Evolutionary conservation across 495 filamentous ascomycete genomes (phyloP).

Genomic region (Penicillium manginii): DNA sequence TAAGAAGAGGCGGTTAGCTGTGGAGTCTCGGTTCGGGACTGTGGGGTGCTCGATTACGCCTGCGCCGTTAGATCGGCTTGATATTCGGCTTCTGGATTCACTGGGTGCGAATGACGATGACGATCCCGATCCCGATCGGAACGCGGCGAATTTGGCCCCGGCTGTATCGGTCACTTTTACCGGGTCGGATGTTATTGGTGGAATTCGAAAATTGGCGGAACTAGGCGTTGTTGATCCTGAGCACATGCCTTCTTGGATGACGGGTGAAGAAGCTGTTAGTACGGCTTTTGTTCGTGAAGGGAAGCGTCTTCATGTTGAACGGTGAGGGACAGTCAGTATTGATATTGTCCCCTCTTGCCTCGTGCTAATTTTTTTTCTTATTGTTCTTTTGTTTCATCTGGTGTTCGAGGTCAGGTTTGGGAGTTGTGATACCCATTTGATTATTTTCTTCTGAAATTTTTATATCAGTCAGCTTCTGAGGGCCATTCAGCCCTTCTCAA

Average conservation of each 20-base stretch:
- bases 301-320: conserved; percentile 41
- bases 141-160: conserved; percentile 16
- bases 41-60: conserved; percentile 33
- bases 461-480: no score
- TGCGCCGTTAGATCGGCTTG: conserved; percentile 36
- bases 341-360: not conserved
- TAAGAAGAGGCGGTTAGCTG: conserved; percentile 62
- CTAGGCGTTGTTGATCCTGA: conserved; percentile 71
- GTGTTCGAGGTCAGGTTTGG: no score
- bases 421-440: not conserved
- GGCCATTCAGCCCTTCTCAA: no score
- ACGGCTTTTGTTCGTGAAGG: conserved; percentile 67
- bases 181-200: conserved; percentile 80
- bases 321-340: conserved; percentile 24
- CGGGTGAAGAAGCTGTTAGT: conserved; percentile 81
- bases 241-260: conserved; percentile 89
- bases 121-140: conserved; percentile 21
- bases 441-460: not conserved
- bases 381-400: conserved; percentile 2
- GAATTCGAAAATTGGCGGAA: conserved; percentile 76
- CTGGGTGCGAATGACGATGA: conserved; percentile 23
- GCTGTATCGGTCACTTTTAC: conserved; percentile 66
- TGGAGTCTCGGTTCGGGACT: conserved; percentile 51
- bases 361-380: not conserved
- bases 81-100: conserved; percentile 38